Evolutionary conservation across 2,329 filamentous ascomycete species (phyloP).

Genomic region (Pseudogymnoascus sp.): DNA sequence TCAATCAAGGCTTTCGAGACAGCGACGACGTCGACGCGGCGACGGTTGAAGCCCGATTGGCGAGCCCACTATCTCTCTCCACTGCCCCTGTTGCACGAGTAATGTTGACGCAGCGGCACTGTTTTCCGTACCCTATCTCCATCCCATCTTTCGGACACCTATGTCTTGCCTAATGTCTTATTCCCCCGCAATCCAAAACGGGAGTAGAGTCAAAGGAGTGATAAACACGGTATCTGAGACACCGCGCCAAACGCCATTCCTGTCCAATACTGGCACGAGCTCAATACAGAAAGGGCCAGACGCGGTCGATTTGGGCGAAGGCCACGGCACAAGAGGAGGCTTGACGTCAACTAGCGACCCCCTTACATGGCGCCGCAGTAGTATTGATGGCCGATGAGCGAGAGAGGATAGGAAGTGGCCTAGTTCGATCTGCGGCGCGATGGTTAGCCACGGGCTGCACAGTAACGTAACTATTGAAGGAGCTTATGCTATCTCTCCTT

Average conservation of each 20-base stretch:
- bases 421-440: not conserved
- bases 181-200: not conserved
- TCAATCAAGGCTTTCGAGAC: not conserved
- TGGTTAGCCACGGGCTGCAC: not conserved
- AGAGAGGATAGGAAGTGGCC: not conserved
- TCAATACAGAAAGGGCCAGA: not conserved
- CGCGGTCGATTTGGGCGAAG: not conserved
- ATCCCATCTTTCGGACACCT: not conserved
- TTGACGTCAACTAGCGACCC: not conserved
- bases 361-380: not conserved
- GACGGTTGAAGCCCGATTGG: slow-evolving; percentile 3
- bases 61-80: not conserved
- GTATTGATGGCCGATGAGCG: not conserved
- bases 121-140: not conserved
- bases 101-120: not conserved
- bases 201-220: not conserved
- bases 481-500: not conserved
- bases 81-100: not conserved
- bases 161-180: not conserved
- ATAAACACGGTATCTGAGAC: not conserved
- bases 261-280: not conserved
- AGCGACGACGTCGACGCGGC: not conserved
- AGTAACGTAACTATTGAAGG: not conserved
- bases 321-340: not conserved
- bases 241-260: not conserved